Evolutionary conservation across 257 asterid species (phyloP).

Genomic region (Solanum appendiculatum): DNA sequence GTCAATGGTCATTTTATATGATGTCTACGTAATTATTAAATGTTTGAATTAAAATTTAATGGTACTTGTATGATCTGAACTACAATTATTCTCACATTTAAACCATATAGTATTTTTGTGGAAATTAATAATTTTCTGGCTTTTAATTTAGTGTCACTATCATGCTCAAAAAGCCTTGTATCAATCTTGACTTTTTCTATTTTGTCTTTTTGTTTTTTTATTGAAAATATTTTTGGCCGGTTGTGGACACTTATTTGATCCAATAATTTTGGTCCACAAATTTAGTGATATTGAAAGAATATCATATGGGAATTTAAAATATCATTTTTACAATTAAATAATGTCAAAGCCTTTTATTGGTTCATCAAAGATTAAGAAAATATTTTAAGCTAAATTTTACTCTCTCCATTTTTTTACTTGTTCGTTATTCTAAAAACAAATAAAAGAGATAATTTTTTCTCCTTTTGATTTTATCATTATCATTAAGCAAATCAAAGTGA

Average conservation of each 20-base stretch:
- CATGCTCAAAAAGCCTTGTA: background rate
- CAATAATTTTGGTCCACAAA: background rate
- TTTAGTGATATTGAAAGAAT: background rate
- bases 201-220: background rate
- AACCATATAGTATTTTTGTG: background rate
- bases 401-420: background rate
- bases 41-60: background rate
- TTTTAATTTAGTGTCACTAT: background rate
- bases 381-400: background rate
- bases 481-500: background rate
- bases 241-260: background rate
- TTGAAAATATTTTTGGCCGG: background rate
- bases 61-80: background rate
- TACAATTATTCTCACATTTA: background rate
- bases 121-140: background rate
- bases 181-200: background rate
- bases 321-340: background rate
- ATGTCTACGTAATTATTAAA: background rate
- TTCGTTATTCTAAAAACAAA: background rate
- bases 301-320: background rate
- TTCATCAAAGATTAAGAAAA: background rate
- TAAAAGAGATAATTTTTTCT: no score
- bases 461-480: background rate
- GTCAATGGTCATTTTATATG: background rate
- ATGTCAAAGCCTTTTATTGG: background rate